Percentiles rank a stretch among this genome's conserved stretches.
phyloP scores from a whole-genome alignment of 2,329 filamentous ascomycete species.

The Triangularia verruculosa region DNA sequence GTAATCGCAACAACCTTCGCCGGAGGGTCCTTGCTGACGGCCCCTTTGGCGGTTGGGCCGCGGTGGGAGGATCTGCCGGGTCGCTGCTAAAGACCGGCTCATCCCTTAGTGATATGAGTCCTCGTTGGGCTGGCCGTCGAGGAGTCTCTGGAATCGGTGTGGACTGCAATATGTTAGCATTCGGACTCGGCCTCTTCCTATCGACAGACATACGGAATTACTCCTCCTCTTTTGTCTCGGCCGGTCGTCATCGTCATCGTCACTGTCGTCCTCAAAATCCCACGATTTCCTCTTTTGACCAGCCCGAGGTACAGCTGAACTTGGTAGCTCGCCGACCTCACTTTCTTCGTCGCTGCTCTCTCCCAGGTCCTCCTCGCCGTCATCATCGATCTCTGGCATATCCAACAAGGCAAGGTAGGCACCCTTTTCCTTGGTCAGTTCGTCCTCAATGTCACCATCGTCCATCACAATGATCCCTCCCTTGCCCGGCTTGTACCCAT shows the following conservation, averaged over 20 bases:
- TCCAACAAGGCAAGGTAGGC: slow-evolving; percentile 83
- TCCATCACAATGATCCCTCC: slow-evolving; percentile 94
- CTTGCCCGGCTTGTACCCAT: slow-evolving; percentile 70
- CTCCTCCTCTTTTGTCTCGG: slow-evolving; percentile 79
- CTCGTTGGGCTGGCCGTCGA: slow-evolving; percentile 56
- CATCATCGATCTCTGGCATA: slow-evolving; percentile 86
- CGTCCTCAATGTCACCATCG: slow-evolving; percentile 90
- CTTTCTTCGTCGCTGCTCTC: slow-evolving; percentile 57
- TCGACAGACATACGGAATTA: slow-evolving; percentile 66
- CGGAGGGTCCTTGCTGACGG: slow-evolving; percentile 71
- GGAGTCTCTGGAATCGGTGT: slow-evolving; percentile 65
- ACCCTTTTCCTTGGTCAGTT: slow-evolving; percentile 68
- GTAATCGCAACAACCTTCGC: slow-evolving; percentile 69
- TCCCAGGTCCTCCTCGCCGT: slow-evolving; percentile 61
- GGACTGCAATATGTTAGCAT: slow-evolving; percentile 49
- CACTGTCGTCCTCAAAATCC: slow-evolving; percentile 66
- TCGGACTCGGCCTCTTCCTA: slow-evolving; percentile 4
- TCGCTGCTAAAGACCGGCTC: slow-evolving; percentile 47
- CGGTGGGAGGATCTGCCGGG: slow-evolving; percentile 53
- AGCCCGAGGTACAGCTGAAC: slow-evolving; percentile 42
- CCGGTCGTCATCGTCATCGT: slow-evolving; percentile 67
- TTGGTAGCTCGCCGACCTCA: slow-evolving; percentile 44
- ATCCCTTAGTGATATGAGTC: slow-evolving; percentile 55
- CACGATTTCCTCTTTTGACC: slow-evolving; percentile 77
- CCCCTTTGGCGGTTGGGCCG: slow-evolving; percentile 55